Evolutionary conservation across 2,329 filamentous ascomycete genomes (phyloP), one percentile per base, ranked within the genome.

Genomic region (Pseudocercospora vitis): DNA sequence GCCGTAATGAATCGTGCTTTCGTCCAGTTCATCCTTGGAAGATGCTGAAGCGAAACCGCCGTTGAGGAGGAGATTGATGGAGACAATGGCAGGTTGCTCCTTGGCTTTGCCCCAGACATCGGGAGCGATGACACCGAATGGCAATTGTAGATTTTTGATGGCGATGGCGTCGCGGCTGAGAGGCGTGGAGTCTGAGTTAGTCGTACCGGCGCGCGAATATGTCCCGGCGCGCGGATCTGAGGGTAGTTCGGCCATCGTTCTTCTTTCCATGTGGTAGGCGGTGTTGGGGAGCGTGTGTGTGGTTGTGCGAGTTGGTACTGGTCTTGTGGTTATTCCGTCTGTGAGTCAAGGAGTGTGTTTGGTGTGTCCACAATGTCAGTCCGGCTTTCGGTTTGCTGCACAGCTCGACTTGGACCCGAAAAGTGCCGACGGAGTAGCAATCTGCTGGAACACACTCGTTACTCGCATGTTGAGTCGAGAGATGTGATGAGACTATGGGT

Each of bases 1-100:
- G 1, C 88, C 87, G 65, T 91, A 91, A 72, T 91, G 86, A 19
- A 90, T 82, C 2, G 88, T 91, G 66, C 87, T 87, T n/a, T 71
- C 70, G 40, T 82, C 79, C 28, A 91, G 78, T 7, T 73, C 73
- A 71, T 91, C 88, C 3, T 70, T 70, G 1, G 75, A 64, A 0
- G 84, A 82, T 1, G 85, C 81, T 0, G 78, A 75, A 44, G 73
- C 73, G 65, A 90, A 89, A 8, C 55, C 56, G 6, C 72, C 65
- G 11, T 71, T 68, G 55, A 90, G 77, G 2, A 76, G 78, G 3
- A 89, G 76, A 16, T 79, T 76, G 28, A 82, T 79, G 3, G 83
- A 85, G 7, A 90, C 63, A 5, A 81, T 65, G 7, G 83, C 74
- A 6, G 87, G 86, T 70, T 90, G 87, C 8, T 75, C 68, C 59